phyloP scores from a whole-genome alignment of 495 filamentous ascomycete genomes.

The Xeromyces bisporus region DNA sequence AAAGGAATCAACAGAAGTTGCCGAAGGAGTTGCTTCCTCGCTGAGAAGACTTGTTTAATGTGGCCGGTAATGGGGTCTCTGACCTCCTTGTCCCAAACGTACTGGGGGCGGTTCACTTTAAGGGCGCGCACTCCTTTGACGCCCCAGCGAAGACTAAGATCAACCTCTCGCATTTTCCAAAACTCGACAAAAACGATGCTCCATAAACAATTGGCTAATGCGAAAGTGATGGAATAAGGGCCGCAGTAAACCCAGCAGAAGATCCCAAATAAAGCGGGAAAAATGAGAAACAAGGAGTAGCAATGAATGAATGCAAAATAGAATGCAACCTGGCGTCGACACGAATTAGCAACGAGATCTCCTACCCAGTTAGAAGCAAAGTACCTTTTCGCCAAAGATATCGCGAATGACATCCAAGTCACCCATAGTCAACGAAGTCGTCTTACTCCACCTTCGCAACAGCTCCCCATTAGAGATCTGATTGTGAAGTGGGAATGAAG shows the following conservation, averaged over 20 bases:
- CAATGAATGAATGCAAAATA: slow-evolving; percentile 92
- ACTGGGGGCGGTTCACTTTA: slow-evolving; percentile 60
- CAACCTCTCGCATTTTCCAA: slow-evolving; percentile 87
- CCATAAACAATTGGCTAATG: slow-evolving; percentile 61
- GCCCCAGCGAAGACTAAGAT: slow-evolving; percentile 81
- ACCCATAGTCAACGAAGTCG: slow-evolving; percentile 48
- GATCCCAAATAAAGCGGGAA: slow-evolving; percentile 64
- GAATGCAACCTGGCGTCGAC: slow-evolving; percentile 62
- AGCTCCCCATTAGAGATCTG: slow-evolving; percentile 68
- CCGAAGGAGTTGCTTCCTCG: slow-evolving; percentile 52
- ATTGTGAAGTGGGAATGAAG: slow-evolving; percentile 84
- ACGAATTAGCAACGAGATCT: too few relatives aligned
- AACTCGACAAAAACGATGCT: slow-evolving; percentile 82
- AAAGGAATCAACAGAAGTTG: slow-evolving; percentile 82
- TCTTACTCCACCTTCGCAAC: slow-evolving; percentile 68
- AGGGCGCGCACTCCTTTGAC: slow-evolving; percentile 70
- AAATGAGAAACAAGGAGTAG: slow-evolving; percentile 72
- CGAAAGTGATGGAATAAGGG: slow-evolving; percentile 68
- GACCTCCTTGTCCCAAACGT: slow-evolving; percentile 57
- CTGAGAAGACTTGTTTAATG: slow-evolving; percentile 54
- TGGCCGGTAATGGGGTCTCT: slow-evolving; percentile 75
- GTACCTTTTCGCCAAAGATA: slow-evolving; percentile 70
- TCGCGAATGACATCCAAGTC: slow-evolving; percentile 74
- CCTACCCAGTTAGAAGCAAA: too few relatives aligned
- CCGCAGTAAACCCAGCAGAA: slow-evolving; percentile 63